A percentile compares a stretch with the other conserved stretches of the same genome.
Evolutionary conservation across 306 rosid species (phyloP).

Genomic region (Morella rubra): DNA sequence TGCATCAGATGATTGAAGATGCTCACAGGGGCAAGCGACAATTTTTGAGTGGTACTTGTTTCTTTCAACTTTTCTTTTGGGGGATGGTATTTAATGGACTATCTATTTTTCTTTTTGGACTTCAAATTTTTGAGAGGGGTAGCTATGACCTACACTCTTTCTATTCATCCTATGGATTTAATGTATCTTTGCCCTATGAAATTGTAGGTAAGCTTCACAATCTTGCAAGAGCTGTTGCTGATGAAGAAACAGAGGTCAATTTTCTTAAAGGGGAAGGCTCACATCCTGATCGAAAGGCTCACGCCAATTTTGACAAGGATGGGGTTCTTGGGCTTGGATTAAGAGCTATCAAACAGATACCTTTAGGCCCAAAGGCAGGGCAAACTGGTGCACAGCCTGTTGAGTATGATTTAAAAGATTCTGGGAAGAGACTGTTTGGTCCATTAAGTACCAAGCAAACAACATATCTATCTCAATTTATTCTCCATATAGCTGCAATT

Average conservation of each 20-base stretch:
- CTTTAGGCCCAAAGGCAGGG: slow-evolving; percentile 51
- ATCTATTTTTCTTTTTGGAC: not conserved
- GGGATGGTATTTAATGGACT: not conserved
- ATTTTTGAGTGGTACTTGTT: slow-evolving; percentile 77
- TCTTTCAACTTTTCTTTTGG: slow-evolving; percentile 21
- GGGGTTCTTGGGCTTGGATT: slow-evolving; percentile 85
- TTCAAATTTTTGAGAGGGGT: not conserved
- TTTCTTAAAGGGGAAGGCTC: slow-evolving; percentile 65
- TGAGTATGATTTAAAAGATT: slow-evolving; percentile 77
- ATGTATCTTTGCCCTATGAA: slow-evolving; percentile 26
- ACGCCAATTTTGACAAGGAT: slow-evolving; percentile 58
- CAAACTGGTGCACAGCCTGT: slow-evolving; percentile 55
- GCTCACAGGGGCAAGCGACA: slow-evolving; percentile 93
- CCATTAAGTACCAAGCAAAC: slow-evolving; percentile 77
- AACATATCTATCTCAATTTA: slow-evolving; percentile 87
- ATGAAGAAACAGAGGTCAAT: slow-evolving; percentile 82
- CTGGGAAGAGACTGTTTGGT: slow-evolving; percentile 80
- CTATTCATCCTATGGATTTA: slow-evolving; percentile 18
- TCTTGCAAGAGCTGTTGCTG: slow-evolving; percentile 96
- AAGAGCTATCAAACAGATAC: slow-evolving; percentile 62
- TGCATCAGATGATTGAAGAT: slow-evolving; percentile 97
- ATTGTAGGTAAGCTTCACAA: slow-evolving; percentile 92
- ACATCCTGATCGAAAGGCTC: slow-evolving; percentile 60
- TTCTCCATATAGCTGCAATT: slow-evolving; percentile 93
- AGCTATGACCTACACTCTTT: slow-evolving; percentile 18